Evolutionary conservation across 2,329 filamentous ascomycete species (phyloP), one percentile per base, ranked within the genome.

Genomic region (Cytospora schulzeri): DNA sequence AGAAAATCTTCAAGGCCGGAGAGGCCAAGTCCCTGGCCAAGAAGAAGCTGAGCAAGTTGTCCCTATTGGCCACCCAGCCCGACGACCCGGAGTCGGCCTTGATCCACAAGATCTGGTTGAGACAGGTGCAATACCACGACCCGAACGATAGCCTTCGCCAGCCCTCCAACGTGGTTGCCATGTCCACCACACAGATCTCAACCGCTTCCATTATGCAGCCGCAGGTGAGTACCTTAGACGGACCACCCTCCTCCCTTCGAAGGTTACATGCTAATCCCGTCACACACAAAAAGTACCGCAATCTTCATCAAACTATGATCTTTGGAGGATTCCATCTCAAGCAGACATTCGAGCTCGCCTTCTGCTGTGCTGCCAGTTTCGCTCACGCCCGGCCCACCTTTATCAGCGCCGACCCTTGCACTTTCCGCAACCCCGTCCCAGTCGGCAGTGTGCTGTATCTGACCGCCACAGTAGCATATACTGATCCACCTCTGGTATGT

Each of bases 311-410:
- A 70, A 90, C 90, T 74, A 91, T 91, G 89, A 91, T 92, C 62
- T 92, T 92, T 70, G 90, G 90, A 59, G 90, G 90, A 17, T 91
- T 89, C 73, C 82, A 92, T 14, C 80, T 92, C 14, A 90, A 91
- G 72, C 87, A 90, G 71, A 90, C 88, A 0, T 92, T 91, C 70
- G 90, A 92, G 75, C 81, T 92, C 8, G 89, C 90, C 1, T 92
- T 92, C 76, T 91, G 88, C 73, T 90, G 88, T 71, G 89, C 88
- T 0, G 88, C 89, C 1, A 86, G 86, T 11, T 91, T 91, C 72
- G 85, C 89, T 0, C 88, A 91, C 72, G 83, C 85, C 1, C 81
- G 89, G 3, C 89, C 89, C 1, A 89, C 86, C 19, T 92, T 92
- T 78, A 79, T 92, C 59, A 88, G 86, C 9, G 84, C 91, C 38